Percentiles rank a stretch among this genome's conserved stretches.
Evolutionary conservation across 2,329 filamentous ascomycete genomes (phyloP).

Genomic region (Phialophora macrospora): DNA sequence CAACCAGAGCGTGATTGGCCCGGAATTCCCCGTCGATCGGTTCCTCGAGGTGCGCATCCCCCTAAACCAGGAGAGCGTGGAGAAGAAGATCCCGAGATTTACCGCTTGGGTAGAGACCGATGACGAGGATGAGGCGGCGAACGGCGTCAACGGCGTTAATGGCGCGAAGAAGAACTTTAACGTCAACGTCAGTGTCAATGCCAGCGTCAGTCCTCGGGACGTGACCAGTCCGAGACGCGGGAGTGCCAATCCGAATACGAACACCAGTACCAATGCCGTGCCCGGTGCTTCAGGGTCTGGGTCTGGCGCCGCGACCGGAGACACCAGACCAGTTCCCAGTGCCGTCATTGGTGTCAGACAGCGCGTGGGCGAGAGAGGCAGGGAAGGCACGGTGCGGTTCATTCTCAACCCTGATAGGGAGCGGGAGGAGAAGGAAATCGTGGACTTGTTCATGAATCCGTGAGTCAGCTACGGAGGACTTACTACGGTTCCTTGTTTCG

Average conservation of each 20-base stretch:
- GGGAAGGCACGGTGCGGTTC: conserved; percentile 82
- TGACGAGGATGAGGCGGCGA: not conserved
- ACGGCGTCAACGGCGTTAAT: conserved; percentile 9
- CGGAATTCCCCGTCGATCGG: conserved; percentile 71
- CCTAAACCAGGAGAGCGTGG: conserved; percentile 79
- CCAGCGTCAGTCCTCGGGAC: conserved; percentile 34
- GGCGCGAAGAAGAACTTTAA: conserved; percentile 8
- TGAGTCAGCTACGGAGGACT: not conserved
- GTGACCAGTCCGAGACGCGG: conserved; percentile 25
- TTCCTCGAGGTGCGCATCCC: conserved; percentile 87
- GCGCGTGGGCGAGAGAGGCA: conserved; percentile 50
- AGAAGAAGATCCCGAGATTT: conserved; percentile 65
- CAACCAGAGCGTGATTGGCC: conserved; percentile 73
- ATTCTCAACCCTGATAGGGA: conserved; percentile 82
- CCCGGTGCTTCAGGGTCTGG: conserved; percentile 12
- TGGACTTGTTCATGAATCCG: conserved; percentile 57
- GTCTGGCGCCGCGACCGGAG: not conserved
- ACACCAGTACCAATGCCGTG: conserved; percentile 6
- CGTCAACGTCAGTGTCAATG: conserved; percentile 4
- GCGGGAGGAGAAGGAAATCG: conserved; percentile 69
- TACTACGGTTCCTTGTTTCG: not conserved
- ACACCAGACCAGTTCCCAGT: not conserved
- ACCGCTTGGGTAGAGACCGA: conserved; percentile 55
- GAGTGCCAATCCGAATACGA: conserved; percentile 12
- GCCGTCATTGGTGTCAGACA: conserved; percentile 25